Conservation (phyloP, 176 grass and related monocot species). For the Aegilops umbellulata region DNA sequence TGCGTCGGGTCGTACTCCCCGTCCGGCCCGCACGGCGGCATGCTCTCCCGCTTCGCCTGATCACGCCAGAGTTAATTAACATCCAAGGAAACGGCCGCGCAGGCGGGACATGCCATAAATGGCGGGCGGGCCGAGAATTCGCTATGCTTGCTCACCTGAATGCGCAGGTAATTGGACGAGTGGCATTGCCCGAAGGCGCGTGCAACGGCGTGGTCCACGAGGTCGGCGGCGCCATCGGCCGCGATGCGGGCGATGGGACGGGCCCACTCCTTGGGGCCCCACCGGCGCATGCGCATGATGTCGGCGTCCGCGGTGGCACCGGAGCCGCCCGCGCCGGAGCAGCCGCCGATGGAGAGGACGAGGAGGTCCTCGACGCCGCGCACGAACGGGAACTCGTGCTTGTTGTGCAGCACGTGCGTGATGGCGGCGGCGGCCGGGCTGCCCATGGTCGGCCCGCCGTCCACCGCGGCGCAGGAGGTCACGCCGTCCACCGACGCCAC, state of each 20-base stretch:
- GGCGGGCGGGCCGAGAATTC: background rate
- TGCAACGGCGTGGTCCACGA: slow-evolving; percentile 96
- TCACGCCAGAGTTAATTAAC: slow-evolving; percentile 4
- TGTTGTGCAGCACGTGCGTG: slow-evolving; percentile 99
- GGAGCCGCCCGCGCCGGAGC: slow-evolving; percentile 26
- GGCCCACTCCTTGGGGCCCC: slow-evolving; percentile 89
- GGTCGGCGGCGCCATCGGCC: slow-evolving; percentile 83
- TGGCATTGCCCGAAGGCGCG: slow-evolving; percentile 89
- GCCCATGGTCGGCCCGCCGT: slow-evolving; percentile 83
- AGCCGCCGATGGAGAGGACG: slow-evolving; percentile 90
- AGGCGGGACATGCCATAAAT: background rate
- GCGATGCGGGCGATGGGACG: slow-evolving; percentile 88
- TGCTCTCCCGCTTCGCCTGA: slow-evolving; percentile 65
- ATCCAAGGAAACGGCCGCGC: background rate
- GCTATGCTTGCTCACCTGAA: slow-evolving; percentile 57
- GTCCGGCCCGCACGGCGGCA: slow-evolving; percentile 45
- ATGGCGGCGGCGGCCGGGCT: slow-evolving; percentile 82
- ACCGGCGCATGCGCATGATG: slow-evolving; percentile 44
- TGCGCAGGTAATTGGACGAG: slow-evolving; percentile 80
- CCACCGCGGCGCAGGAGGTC: slow-evolving; percentile 68
- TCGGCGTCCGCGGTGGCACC: slow-evolving; percentile 34
- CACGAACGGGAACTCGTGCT: slow-evolving; percentile 97
- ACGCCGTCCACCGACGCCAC: slow-evolving; percentile 62
- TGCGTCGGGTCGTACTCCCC: slow-evolving; percentile 66
- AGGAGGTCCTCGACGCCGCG: slow-evolving; percentile 97